Evolutionary conservation across 148 eudicot genomes (phyloP), one percentile per base, ranked within the genome.

Genomic region (Cornus florida): DNA sequence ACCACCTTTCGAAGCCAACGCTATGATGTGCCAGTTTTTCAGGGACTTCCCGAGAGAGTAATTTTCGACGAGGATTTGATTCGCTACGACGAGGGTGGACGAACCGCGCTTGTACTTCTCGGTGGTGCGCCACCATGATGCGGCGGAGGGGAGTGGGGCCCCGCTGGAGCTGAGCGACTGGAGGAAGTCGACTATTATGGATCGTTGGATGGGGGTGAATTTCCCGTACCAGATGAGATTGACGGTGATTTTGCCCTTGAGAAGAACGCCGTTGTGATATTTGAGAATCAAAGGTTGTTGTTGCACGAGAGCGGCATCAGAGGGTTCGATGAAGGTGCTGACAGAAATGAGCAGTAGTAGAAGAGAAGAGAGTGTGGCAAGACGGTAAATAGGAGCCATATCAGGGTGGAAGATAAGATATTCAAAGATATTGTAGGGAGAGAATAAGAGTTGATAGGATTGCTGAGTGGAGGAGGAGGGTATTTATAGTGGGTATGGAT

Each of bases 151-250:
- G 0, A 14, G 87, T 6, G 80, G 86, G 12, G 75, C 16, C 2
- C 43, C 50, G 0, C 74, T 14, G 14, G 92, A 75, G 35, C 32
- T 41, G 28, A 93, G 78, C 0, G 97, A 93, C 10, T 74, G 73
- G 78, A 90, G 82, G 85, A 89, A 93, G 68, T 90, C 97, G 9
- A 85, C 87, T 69, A 91, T 80, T 67, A 93, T 90, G 38, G 95
- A 79, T 6, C 90, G 89, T 71, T 93, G 97, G 35, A 46, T 22
- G 0, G 95, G 93, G 0, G 86, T 82, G 85, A 93, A 93, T 0
- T 83, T 82, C 23, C 97, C 97, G 84, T 92, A 92, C 97, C 97
- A 93, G 57, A 93, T 83, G 6, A 93, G 78, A 50, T 93, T 91
- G 2, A 93, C 86, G 20, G 89, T 39, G 23, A 93, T 23, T 8